A percentile compares a stretch with the other conserved stretches of the same genome.
phyloP scores from a whole-genome alignment of 176 grass and related monocot genomes.

The Hyparrhenia diplandra region DNA sequence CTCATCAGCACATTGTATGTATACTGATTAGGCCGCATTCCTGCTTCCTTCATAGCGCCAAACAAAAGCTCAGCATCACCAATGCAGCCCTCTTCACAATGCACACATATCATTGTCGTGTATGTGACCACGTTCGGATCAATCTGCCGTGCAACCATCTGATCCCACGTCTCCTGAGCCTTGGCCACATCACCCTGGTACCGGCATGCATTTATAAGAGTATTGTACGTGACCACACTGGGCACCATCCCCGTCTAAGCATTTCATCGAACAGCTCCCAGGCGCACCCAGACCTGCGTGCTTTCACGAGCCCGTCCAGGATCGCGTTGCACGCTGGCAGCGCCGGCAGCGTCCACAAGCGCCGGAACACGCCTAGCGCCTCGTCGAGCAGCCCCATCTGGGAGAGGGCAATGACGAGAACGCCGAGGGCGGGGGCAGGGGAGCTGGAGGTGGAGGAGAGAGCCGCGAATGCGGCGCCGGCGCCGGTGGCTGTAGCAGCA shows the following conservation, averaged over 20 bases:
- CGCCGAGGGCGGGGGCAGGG: conserved; percentile 35
- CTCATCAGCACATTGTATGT: conserved; percentile 58
- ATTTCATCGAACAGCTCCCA: conserved; percentile 55
- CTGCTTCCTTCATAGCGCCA: conserved; percentile 34
- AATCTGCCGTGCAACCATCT: conserved; percentile 33
- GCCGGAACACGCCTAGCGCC: conserved; percentile 30
- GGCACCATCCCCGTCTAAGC: conserved; percentile 34
- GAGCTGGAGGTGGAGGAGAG: conserved; percentile 32
- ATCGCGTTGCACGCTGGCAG: conserved; percentile 35
- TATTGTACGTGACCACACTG: conserved; percentile 49
- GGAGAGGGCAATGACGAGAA: conserved; percentile 48
- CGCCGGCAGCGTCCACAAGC: conserved; percentile 27
- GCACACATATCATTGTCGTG: conserved; percentile 42
- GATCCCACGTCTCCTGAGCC: conserved; percentile 36
- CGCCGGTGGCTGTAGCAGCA: neutral
- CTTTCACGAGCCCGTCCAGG: conserved; percentile 36
- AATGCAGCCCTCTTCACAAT: conserved; percentile 42
- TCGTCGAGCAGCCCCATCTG: conserved; percentile 42
- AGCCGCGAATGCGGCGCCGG: conserved; percentile 7
- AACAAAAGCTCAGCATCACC: conserved; percentile 27
- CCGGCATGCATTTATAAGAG: conserved; percentile 46
- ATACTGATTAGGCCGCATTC: conserved; percentile 41
- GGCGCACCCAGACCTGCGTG: conserved; percentile 8
- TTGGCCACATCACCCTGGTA: conserved; percentile 22
- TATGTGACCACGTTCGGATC: conserved; percentile 45